Evolutionary conservation across 306 rosid genomes (phyloP), one percentile per base, ranked within the genome.

Genomic region (Comarum palustre): DNA sequence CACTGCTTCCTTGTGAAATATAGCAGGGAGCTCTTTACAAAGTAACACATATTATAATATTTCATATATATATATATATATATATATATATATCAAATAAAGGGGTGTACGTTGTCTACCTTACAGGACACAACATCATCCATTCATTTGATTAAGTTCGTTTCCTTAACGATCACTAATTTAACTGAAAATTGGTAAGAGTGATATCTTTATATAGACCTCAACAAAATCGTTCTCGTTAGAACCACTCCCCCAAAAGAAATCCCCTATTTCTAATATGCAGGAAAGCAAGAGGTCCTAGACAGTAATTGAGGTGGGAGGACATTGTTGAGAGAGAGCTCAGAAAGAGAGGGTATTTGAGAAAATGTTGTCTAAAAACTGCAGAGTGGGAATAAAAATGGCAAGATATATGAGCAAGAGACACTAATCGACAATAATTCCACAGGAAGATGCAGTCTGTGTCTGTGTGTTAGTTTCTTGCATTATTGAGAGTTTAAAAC

Each of bases 1-100:
- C 13, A 46, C 86, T 3, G 80, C 85, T 78, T 93, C 98, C 75
- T 92, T 85, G 97, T 93, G 85, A 82, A 78, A 20, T 13, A 73
- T 25, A 73, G 39, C 72, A 38, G 72, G 14, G 15, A 63, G 76
- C 58, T 17, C 27, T 12, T 57, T 9, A 19, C 22, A 50, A 17
- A 50, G 3, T 19, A 16, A 24, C 55, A 50, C 9, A 17, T 17
- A 50, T 6, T 5, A 47, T 17, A 47, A 47, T 1, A 16, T 1
- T 47, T 47, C 17, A 4, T 5, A 2, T 5, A 20, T 8, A 8
- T 52, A n/a, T n/a, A n/a, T n/a, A n/a, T n/a, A n/a, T n/a, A n/a
- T n/a, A n/a, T n/a, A n/a, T n/a, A n/a, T n/a, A n/a, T n/a, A n/a
- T n/a, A 14, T 54, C 20, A 17, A 16, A 54, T 11, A 25, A 24